Percentiles rank a stretch among this genome's conserved stretches.
Evolutionary conservation across 192 early-diverging fungal genomes (phyloP).

Genomic region (Coemansia sp.): DNA sequence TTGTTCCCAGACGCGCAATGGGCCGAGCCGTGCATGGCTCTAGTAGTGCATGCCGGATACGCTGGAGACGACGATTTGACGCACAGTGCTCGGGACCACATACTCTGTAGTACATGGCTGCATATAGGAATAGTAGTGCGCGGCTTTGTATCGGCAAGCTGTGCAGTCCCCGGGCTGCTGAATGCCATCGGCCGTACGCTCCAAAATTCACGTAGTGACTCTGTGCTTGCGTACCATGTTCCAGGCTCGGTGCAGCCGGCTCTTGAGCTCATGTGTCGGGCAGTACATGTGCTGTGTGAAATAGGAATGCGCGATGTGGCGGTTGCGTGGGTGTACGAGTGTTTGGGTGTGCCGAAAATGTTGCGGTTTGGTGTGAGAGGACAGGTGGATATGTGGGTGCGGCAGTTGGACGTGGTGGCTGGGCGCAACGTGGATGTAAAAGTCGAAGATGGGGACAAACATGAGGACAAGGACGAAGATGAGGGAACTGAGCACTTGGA

Average conservation of each 20-base stretch:
- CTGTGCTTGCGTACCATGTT: neutral
- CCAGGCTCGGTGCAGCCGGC: slow-evolving; percentile 1
- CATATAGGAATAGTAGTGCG: neutral
- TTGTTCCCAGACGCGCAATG: neutral
- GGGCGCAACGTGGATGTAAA: neutral
- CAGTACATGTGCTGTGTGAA: slow-evolving; percentile 13
- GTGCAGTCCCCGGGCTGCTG: neutral
- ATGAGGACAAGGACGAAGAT: too few species aligned
- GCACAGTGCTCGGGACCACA: neutral
- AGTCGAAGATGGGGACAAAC: neutral
- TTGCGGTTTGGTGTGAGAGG: slow-evolving; percentile 12
- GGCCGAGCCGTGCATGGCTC: slow-evolving; percentile 29
- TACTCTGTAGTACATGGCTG: neutral
- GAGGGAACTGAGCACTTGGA: too few species aligned
- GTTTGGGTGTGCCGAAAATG: slow-evolving; percentile 13
- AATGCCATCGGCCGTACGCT: neutral
- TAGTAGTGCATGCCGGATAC: slow-evolving; percentile 12
- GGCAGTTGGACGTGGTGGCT: slow-evolving; percentile 26
- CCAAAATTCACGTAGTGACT: neutral
- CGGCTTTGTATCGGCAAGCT: neutral
- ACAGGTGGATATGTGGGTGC: slow-evolving; percentile 13
- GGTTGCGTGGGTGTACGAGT: slow-evolving; percentile 28
- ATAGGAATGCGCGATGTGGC: slow-evolving; percentile 23
- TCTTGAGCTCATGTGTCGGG: slow-evolving; percentile 27
- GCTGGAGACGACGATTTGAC: neutral